Percentiles rank a stretch among this genome's conserved stretches.
Evolutionary conservation across 2,329 filamentous ascomycete species (phyloP).

Genomic region (Pseudogymnoascus pannorum): DNA sequence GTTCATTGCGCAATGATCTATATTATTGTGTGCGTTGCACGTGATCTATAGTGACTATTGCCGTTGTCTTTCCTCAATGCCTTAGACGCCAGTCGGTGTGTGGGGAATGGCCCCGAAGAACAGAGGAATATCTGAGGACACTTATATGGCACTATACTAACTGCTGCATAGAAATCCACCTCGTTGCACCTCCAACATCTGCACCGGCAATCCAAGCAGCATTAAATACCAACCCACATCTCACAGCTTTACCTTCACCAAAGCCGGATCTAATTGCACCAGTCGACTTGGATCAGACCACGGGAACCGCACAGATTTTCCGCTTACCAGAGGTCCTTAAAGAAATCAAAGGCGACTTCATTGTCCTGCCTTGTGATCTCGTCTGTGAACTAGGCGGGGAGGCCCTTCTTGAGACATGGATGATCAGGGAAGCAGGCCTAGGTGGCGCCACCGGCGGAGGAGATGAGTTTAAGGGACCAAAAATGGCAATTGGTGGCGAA

Average conservation of each 20-base stretch:
- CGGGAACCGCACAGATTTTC: conserved; percentile 82
- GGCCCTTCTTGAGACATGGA: conserved; percentile 81
- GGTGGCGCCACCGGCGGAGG: conserved; percentile 49
- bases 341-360: conserved; percentile 77
- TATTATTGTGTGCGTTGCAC: background rate
- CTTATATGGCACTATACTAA: conserved; percentile 9
- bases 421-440: conserved; percentile 71
- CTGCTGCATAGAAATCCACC: conserved; percentile 45
- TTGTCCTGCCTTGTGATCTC: conserved; percentile 87
- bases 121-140: background rate
- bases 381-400: conserved; percentile 84
- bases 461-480: conserved; percentile 34
- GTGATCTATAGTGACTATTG: background rate
- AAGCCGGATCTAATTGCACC: conserved; percentile 72
- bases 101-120: background rate
- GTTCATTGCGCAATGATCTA: background rate
- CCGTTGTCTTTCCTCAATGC: background rate
- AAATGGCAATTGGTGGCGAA: conserved; percentile 46
- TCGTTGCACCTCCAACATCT: conserved; percentile 59
- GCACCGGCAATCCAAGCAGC: conserved; percentile 60
- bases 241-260: conserved; percentile 66
- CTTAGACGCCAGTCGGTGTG: background rate
- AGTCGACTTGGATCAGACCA: conserved; percentile 68
- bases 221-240: conserved; percentile 68
- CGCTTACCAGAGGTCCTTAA: conserved; percentile 73